Percentiles rank a stretch among this genome's conserved stretches.
These are phyloP conservation scores for Acarospora socialis DNA, from an alignment of 2,329 filamentous ascomycete species.

Conservation along the genomic window DNA sequence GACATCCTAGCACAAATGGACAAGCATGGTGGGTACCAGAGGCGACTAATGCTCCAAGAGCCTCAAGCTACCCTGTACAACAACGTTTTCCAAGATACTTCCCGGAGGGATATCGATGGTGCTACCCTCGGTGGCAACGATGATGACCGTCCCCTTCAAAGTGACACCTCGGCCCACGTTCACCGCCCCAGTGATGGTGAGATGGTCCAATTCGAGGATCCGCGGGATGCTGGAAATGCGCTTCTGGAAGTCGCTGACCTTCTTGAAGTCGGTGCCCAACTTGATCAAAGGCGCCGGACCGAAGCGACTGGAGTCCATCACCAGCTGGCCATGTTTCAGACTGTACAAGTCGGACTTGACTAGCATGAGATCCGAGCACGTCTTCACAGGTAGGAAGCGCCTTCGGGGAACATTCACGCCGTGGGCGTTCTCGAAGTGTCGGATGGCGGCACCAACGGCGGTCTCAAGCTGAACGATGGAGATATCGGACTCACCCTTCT, in stretches of 20 bases:
- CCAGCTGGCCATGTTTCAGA: constrained; percentile 92
- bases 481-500: constrained; percentile 98
- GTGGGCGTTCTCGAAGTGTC: constrained; percentile 96
- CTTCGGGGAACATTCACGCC: constrained; percentile 96
- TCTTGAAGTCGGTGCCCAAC: constrained; percentile 98
- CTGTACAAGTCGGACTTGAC: constrained; percentile 99
- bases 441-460: constrained; percentile 93
- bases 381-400: constrained; percentile 99
- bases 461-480: constrained; percentile 98
- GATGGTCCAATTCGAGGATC: constrained; percentile 47
- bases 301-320: constrained; percentile 93
- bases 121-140: constrained; percentile 92
- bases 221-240: constrained; percentile 36
- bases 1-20: too few relatives aligned
- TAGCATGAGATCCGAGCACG: constrained; percentile 96
- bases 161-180: constrained; percentile 93
- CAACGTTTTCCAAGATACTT: constrained; percentile 95
- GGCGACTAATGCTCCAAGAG: constrained; percentile 48
- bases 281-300: constrained; percentile 96
- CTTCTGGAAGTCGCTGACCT: constrained; percentile 66
- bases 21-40: too few relatives aligned
- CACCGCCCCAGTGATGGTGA: constrained; percentile 94
- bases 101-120: constrained; percentile 96
- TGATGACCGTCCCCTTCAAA: constrained; percentile 94
- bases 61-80: constrained; percentile 90